Evolutionary conservation across 805 yeast species (phyloP), one percentile per base, ranked within the genome.

Genomic region (Ogataea pignaliae): DNA sequence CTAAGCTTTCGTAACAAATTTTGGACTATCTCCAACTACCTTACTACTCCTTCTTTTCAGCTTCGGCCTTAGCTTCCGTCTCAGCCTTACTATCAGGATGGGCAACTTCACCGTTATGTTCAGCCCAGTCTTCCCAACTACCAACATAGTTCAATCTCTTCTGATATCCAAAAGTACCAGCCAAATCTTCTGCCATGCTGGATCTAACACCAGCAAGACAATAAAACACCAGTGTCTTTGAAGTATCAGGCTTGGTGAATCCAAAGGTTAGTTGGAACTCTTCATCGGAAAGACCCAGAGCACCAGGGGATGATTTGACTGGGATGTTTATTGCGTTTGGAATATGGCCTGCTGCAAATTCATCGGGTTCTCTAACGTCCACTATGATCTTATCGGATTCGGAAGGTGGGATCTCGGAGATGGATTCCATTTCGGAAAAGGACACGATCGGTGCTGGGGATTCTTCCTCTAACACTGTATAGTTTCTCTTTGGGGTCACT

Each of bases 141-240:
- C 98, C 98, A 35, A 75, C 66, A 66, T 91, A 91, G 64, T 89
- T 87, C 45, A 90, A 88, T 53, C 97, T 77, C 54, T 85, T 76
- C 40, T 75, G 68, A 66, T 91, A 91, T 10, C 97, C 98, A 65
- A 83, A 88, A 18, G 96, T 85, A 48, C 81, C 78, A 12, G 98
- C 98, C 59, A 91, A 73, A 60, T 88, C 95, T 61, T 88, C 96
- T 36, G 97, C 90, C 50, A 88, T 88, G 37, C 88, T 75, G 18
- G 95, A 84, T 71, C 99, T 81, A 38, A 89, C 85, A 44, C 99
- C 99, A 9, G 86, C 96, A 39, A 85, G 78, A 67, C 99, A 91
- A 69, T 90, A 90, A 67, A 91, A 90, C 35, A 91, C 77, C 60
- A 91, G 71, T 53, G 87, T 86, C 59, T 85, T 78, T 40, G 80